Conservation (phyloP, 768 basidiomycete species). For the Inosperma sp. region DNA sequence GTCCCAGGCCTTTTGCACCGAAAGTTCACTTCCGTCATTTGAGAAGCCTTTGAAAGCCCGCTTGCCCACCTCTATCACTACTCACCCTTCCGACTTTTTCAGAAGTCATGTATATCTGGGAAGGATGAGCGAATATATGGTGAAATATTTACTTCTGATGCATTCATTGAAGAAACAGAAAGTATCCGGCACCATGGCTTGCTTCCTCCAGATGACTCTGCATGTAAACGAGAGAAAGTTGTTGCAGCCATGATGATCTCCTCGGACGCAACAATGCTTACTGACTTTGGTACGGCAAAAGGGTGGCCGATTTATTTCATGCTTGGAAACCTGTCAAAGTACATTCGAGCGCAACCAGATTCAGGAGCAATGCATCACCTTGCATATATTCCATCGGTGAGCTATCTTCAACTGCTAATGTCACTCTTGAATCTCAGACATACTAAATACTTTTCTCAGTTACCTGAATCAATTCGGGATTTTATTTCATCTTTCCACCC, state of each 20-base stretch:
- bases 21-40: slow-evolving; percentile 22
- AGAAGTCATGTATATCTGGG: slow-evolving; percentile 7
- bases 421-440: background rate
- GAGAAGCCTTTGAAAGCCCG: slow-evolving; percentile 18
- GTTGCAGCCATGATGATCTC: slow-evolving; percentile 26
- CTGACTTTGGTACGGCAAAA: slow-evolving; percentile 29
- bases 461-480: slow-evolving; percentile 19
- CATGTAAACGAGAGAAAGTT: slow-evolving; percentile 25
- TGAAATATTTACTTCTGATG: slow-evolving; percentile 32
- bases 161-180: slow-evolving; percentile 27
- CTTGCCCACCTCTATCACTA: slow-evolving; percentile 23
- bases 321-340: slow-evolving; percentile 41
- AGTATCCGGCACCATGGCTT: slow-evolving; percentile 23
- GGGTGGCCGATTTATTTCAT: slow-evolving; percentile 39
- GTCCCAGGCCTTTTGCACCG: slow-evolving; percentile 24
- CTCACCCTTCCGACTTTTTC: slow-evolving; percentile 27
- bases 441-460: slow-evolving; percentile 11
- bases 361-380: slow-evolving; percentile 34
- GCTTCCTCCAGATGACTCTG: slow-evolving; percentile 19
- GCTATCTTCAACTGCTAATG: slow-evolving; percentile 1
- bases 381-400: slow-evolving; percentile 41
- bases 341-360: slow-evolving; percentile 26
- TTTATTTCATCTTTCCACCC: slow-evolving; percentile 2
- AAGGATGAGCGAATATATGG: slow-evolving; percentile 16
- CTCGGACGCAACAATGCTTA: slow-evolving; percentile 20